Evolutionary conservation across 257 asterid genomes (phyloP), one percentile per base, ranked within the genome.

Genomic region (Ligustrum vulgare): DNA sequence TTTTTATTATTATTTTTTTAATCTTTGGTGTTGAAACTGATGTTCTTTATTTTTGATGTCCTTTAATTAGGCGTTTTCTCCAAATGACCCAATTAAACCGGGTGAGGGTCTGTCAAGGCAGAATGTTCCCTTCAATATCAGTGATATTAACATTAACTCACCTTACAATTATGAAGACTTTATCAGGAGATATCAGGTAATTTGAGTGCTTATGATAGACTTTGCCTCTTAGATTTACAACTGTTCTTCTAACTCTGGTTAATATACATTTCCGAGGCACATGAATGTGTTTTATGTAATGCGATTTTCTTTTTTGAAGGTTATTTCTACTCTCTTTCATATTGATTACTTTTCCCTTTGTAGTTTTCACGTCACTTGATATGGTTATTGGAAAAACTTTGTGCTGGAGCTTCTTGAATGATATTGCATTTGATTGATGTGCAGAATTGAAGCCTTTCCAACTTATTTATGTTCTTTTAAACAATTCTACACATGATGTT

Each of bases 161-260:
- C 99, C 98, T 64, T 81, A 67, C 70, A 83, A 80, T 72, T 83
- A 85, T 22, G 96, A 92, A 76, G 93, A 86, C 73, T 80, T 95
- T 64, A 58, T 84, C 33, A 86, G 74, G 81, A 89, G 93, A 86
- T 95, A 93, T 79, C 99, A 95, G 98, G 99, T 95, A 80, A 79
- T 74, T 77, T 39, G 11, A 31, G 63, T 76, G 77, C 79, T 54
- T 13, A 56, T 56, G 56, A 25, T 77, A 13, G 43, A 20, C 69
- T 67, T 39, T 10, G 47, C 60, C 39, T 49, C 37, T 71, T 71
- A 20, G 66, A 62, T 66, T 54, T 31, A 16, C 5, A n/a, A 20
- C 67, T 36, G 18, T 76, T 36, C 74, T 35, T 35, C 3, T 6
- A 32, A 58, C 31, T 62, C 45, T 72, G 25, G 60, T 51, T n/a